phyloP scores from a whole-genome alignment of 2,329 filamentous ascomycete genomes.

The Scedosporium apiospermum region DNA sequence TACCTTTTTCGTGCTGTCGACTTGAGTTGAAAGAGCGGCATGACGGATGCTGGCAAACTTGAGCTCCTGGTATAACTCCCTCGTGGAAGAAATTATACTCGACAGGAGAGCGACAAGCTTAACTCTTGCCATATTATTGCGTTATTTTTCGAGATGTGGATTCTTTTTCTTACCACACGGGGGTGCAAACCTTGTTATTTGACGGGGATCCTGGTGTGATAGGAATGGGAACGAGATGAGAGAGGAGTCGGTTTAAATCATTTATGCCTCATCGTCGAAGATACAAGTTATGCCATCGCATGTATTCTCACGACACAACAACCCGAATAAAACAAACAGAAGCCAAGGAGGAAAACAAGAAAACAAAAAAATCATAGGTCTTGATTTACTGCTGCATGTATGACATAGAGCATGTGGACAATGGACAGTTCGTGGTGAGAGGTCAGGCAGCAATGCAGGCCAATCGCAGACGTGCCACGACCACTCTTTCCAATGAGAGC shows the following conservation, averaged over 20 bases:
- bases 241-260: neutral
- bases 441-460: conserved; percentile 1
- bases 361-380: neutral
- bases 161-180: neutral
- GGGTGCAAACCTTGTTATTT: neutral
- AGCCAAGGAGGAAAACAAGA: neutral
- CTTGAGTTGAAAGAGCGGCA: neutral
- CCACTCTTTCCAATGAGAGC: neutral
- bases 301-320: no score
- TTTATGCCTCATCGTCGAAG: no score
- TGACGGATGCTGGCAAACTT: neutral
- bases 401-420: neutral
- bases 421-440: neutral
- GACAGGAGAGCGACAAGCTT: neutral
- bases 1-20: neutral
- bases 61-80: neutral
- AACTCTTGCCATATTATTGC: neutral
- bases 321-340: neutral
- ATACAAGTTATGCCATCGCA: no score
- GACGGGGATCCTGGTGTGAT: neutral
- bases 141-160: neutral
- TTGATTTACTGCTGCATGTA: neutral
- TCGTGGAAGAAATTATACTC: neutral
- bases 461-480: neutral
- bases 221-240: no score